phyloP scores from a whole-genome alignment of 345 rosid species.

The Bruguiera parviflora region DNA sequence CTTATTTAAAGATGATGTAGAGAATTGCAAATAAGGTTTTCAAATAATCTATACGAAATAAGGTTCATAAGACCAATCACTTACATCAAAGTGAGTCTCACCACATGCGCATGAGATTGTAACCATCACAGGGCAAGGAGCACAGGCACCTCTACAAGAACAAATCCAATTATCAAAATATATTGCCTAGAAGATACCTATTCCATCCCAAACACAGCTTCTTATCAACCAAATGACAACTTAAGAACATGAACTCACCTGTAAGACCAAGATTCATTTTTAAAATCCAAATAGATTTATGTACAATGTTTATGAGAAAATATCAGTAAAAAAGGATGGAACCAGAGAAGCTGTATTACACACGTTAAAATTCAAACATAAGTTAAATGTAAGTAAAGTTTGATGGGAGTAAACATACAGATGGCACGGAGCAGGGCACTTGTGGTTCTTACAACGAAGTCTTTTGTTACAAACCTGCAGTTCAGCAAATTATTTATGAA shows the following conservation, averaged over 20 bases:
- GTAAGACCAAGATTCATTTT: neutral
- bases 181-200: neutral
- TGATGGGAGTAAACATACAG: conserved; percentile 39
- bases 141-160: conserved; percentile 80
- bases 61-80: conserved; percentile 22
- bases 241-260: neutral
- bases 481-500: conserved; percentile 10
- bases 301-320: neutral
- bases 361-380: conserved; percentile 1
- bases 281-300: neutral
- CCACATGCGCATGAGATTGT: conserved; percentile 85
- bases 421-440: conserved; percentile 91
- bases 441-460: conserved; percentile 85
- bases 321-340: neutral
- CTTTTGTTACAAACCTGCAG: conserved; percentile 72
- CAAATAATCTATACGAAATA: neutral
- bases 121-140: conserved; percentile 94
- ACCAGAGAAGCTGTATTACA: neutral
- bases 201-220: neutral
- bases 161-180: conserved; percentile 14
- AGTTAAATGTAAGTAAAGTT: conserved; percentile 5
- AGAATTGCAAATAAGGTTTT: neutral
- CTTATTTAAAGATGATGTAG: neutral
- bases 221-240: neutral
- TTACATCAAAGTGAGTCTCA: conserved; percentile 76